These are phyloP conservation scores for Colletotrichum acutatum DNA, from an alignment of 2,329 filamentous ascomycete genomes.

Conservation along the genomic window DNA sequence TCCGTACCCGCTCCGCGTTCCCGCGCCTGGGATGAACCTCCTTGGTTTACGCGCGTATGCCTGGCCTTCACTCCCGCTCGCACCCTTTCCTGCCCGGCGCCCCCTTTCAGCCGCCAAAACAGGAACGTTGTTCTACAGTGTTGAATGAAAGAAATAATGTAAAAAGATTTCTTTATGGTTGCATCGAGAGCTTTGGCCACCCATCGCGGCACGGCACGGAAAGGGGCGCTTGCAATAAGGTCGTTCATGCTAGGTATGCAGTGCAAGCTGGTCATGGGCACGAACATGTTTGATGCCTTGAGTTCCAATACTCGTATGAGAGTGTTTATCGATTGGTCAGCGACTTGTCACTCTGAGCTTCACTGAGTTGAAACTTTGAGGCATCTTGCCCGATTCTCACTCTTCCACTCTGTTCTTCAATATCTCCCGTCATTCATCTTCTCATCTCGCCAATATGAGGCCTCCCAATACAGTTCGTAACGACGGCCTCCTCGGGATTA, in stretches of 20 bases:
- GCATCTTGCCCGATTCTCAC: neutral
- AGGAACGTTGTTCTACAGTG: neutral
- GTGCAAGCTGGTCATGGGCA: neutral
- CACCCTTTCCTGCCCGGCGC: neutral
- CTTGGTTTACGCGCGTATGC: neutral
- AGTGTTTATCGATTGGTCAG: neutral
- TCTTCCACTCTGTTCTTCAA: neutral
- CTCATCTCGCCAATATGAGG: neutral
- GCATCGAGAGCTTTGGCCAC: neutral
- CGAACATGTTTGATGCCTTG: neutral
- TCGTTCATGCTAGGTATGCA: neutral
- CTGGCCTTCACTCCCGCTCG: neutral
- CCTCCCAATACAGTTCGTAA: neutral
- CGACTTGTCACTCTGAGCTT: neutral
- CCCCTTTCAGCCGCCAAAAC: neutral
- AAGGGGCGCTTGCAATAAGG: neutral
- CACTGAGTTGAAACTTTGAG: neutral
- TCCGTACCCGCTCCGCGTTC: neutral
- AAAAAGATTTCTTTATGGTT: neutral
- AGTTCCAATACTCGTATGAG: too few relatives aligned
- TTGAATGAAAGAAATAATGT: neutral
- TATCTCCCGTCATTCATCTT: neutral
- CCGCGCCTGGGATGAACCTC: constrained; percentile 17
- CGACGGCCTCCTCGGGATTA: neutral
- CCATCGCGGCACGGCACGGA: constrained; percentile 25